Conservation (phyloP, 1,139 yeast genomes). For the Candida freyschussii region DNA sequence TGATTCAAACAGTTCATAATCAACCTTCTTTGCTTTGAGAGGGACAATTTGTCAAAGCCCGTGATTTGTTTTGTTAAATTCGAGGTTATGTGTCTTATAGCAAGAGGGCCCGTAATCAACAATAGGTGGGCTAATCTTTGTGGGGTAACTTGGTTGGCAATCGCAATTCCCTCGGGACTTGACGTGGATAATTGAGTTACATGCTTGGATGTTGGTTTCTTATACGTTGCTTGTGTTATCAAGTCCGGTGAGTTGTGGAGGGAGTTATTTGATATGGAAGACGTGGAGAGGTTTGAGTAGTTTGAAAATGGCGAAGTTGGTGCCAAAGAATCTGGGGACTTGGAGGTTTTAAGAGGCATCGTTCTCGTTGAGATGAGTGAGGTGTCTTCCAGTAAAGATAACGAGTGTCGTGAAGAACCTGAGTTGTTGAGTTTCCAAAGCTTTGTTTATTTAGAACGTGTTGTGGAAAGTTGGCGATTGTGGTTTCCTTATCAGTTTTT, state of each 20-base stretch:
- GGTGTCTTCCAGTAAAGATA: too few species aligned
- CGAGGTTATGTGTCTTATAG: conserved; percentile 83
- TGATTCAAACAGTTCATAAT: conserved; percentile 84
- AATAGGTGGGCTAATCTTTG: conserved; percentile 67
- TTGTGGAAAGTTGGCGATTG: too few species aligned
- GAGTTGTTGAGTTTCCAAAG: too few species aligned
- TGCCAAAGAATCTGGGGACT: conserved; percentile 22
- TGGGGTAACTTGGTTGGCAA: conserved; percentile 83
- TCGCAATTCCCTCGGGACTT: conserved; percentile 84
- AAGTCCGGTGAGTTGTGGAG: conserved; percentile 21
- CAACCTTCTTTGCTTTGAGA: conserved; percentile 84
- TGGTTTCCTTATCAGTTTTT: too few species aligned
- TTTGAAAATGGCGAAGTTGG: conserved; percentile 25
- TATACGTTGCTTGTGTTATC: conserved; percentile 23
- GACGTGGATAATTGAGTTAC: conserved; percentile 54
- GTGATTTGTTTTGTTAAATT: conserved; percentile 72
- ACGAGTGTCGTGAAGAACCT: too few species aligned
- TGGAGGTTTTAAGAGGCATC: conserved; percentile 4
- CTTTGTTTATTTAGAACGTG: too few species aligned
- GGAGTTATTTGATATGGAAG: conserved; percentile 20
- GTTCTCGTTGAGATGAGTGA: background rate
- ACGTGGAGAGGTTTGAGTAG: conserved; percentile 15
- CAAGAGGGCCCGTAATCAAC: conserved; percentile 76
- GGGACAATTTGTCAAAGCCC: conserved; percentile 72
- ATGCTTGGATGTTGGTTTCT: conserved; percentile 24